Base-by-base conservation (phyloP, 1,139 yeast species). In the Kodamaea derodonti region DNA sequence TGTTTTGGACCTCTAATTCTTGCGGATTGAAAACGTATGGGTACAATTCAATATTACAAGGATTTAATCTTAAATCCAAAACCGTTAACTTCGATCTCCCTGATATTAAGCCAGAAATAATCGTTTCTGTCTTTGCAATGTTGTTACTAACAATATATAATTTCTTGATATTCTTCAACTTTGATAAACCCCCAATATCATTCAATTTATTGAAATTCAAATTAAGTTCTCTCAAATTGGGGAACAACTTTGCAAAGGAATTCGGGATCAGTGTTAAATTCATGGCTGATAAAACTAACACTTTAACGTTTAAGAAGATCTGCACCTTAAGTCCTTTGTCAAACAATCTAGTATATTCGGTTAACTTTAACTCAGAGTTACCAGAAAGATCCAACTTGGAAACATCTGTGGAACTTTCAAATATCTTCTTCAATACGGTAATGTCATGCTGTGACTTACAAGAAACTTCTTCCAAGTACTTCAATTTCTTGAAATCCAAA, bases 1-100 rank as follows among this genome's bases (percentile, higher is more conserved):
- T 15, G 20, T 26, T 22, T 24, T 38, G 46, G 20, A 40, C 29
- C 16, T 60, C 66, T 14, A 62, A 45, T 40, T 72, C 77, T 13
- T 67, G 61, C 3, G 74, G 71, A 40, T 66, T 68, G 51, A 75
- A 75, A 2, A 76, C 73, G 46, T 63, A 74, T 1, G 81, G 79
- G 47, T 77, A 76, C 30, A 73, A 60, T 11, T 64, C 69, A 24
- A 58, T 54, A 28, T 69, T 75, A 27, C 75, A 46, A 8, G 78
- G 71, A 44, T 78, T 78, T 37, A 75, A 67, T 34, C 82, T 57
- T 30, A 74, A 44, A 49, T 77, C 83, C 14, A 77, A 48, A 9
- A 62, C 54, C 36, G 52, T 59, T 37, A 77, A 51, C 1, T 59
- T 47, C 6, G 47, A 36, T 29, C 76, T 52, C 1, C 62, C 50